These are phyloP conservation scores for Debaryomyces udenii DNA, from an alignment of 1,139 yeast species.

Conservation along the genomic window DNA sequence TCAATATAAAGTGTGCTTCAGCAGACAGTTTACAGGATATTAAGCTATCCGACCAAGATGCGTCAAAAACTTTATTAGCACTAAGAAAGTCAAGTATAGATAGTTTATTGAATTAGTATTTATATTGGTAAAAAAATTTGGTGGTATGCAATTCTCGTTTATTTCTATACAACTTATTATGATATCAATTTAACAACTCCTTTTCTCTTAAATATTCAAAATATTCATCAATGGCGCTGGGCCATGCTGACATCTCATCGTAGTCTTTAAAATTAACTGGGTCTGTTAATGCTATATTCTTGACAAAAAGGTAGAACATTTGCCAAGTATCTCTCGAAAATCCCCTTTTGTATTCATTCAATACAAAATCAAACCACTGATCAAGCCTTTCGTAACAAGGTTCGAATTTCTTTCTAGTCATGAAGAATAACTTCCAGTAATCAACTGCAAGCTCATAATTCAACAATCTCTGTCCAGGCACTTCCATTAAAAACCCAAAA, in stretches of 20 bases:
- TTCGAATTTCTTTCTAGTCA: constrained; percentile 21
- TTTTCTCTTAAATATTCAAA: constrained; percentile 59
- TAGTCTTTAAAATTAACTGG: constrained; percentile 53
- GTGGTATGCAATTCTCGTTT: constrained; percentile 15
- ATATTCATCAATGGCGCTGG: constrained; percentile 81
- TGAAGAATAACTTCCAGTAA: constrained; percentile 75
- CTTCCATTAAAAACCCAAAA: constrained; percentile 67
- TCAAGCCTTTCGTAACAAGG: constrained; percentile 30
- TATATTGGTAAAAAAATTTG: constrained; percentile 15
- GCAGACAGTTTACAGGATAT: constrained; percentile 7
- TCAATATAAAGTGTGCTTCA: constrained; percentile 7
- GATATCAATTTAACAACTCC: constrained; percentile 20
- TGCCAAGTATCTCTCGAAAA: constrained; percentile 81
- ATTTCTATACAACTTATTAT: constrained; percentile 2
- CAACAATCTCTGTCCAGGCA: constrained; percentile 57
- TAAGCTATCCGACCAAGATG: constrained; percentile 34
- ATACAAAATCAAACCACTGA: constrained; percentile 57
- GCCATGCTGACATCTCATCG: constrained; percentile 90
- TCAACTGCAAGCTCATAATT: constrained; percentile 66
- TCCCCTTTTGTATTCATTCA: constrained; percentile 39
- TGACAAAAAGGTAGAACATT: constrained; percentile 73
- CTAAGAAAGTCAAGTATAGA: constrained; percentile 49
- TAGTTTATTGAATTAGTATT: constrained; percentile 38
- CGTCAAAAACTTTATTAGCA: constrained; percentile 46
- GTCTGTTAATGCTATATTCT: constrained; percentile 51